A percentile compares a stretch with the other conserved stretches of the same genome.
Evolutionary conservation across 225 moss, liverwort and hornwort species (phyloP).

Genomic region (Marchantia polymorpha): DNA sequence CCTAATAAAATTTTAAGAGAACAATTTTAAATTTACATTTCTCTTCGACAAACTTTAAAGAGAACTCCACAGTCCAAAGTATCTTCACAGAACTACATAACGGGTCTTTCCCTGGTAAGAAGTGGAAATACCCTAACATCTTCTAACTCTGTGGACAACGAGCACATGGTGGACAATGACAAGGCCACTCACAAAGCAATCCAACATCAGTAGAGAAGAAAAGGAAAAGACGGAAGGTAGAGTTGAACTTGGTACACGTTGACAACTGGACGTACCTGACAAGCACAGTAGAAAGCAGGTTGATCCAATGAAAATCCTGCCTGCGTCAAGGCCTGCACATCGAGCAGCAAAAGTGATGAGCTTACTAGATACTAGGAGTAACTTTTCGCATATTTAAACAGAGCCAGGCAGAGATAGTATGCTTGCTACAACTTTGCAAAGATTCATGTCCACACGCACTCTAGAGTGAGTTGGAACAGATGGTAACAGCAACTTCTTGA

Average conservation of each 20-base stretch:
- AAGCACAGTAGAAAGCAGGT: constrained; percentile 78
- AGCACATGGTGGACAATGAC: too few species aligned
- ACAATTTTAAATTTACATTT: too few species aligned
- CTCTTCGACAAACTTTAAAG: too few species aligned
- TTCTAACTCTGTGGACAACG: too few species aligned
- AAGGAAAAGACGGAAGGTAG: background rate
- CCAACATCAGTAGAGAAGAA: too few species aligned
- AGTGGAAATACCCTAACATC: too few species aligned
- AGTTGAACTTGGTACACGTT: background rate
- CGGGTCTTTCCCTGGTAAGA: too few species aligned
- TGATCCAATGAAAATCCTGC: constrained; percentile 65
- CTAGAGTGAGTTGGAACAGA: background rate
- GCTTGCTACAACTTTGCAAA: background rate
- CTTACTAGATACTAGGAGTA: too few species aligned
- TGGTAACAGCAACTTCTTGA: background rate
- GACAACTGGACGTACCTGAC: constrained; percentile 52
- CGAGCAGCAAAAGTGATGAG: background rate
- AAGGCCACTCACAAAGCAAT: too few species aligned
- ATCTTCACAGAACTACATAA: too few species aligned
- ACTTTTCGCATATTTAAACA: background rate
- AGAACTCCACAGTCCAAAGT: too few species aligned
- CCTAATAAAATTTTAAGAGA: too few species aligned
- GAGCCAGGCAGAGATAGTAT: background rate
- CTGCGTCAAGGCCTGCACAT: constrained; percentile 63
- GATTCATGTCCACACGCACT: background rate